Percentiles rank a stretch among this genome's conserved stretches.
Conservation (phyloP, 129 eudicot genomes). For the Centaurea solstitialis region DNA sequence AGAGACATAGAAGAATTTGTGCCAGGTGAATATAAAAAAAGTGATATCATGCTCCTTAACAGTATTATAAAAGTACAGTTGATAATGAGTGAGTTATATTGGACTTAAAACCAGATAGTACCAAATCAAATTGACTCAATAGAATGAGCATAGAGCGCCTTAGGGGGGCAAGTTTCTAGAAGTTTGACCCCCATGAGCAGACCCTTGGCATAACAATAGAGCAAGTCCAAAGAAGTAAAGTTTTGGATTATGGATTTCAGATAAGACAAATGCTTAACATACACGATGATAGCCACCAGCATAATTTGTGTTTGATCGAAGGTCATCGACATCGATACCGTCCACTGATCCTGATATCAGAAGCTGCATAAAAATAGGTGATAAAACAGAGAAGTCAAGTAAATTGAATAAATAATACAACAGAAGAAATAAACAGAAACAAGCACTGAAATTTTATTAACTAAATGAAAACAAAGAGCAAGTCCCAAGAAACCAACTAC, state of each 20-base stretch:
- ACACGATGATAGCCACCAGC: slow-evolving; percentile 93
- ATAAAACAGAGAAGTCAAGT: background rate
- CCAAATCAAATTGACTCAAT: background rate
- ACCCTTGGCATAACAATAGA: background rate
- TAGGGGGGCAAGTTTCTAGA: background rate
- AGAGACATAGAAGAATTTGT: background rate
- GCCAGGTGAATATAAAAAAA: background rate
- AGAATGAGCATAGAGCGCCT: background rate
- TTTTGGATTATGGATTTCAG: background rate
- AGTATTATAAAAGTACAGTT: background rate
- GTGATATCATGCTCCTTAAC: background rate
- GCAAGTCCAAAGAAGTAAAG: background rate
- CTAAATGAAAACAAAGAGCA: background rate
- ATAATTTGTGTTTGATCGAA: slow-evolving; percentile 72
- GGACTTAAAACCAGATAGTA: background rate
- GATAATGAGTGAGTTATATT: background rate
- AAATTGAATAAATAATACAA: background rate
- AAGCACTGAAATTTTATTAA: background rate
- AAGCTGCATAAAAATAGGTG: slow-evolving; percentile 50
- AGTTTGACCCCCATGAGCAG: background rate
- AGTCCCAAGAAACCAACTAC: background rate
- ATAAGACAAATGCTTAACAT: slow-evolving; percentile 14
- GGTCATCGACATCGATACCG: slow-evolving; percentile 75
- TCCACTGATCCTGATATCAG: slow-evolving; percentile 93
- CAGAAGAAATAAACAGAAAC: background rate